phyloP scores from a whole-genome alignment of 2,329 filamentous ascomycete species.

The Fusarium solani-melongenae region DNA sequence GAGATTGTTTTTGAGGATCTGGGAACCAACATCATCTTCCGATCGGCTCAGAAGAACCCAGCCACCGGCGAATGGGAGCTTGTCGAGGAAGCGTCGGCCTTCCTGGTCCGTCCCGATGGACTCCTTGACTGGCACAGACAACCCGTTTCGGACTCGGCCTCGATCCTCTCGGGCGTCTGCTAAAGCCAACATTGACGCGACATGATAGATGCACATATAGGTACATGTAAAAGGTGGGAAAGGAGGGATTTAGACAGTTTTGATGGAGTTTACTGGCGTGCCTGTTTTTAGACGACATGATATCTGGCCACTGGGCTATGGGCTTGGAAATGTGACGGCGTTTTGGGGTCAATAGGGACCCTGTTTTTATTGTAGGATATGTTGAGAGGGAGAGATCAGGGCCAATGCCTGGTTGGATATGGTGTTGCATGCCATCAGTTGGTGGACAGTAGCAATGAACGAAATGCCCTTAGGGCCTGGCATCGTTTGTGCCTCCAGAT shows the following conservation, averaged over 20 bases:
- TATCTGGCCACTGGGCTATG: not conserved
- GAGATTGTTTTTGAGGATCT: slow-evolving; percentile 54
- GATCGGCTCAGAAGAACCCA: slow-evolving; percentile 48
- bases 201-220: not conserved
- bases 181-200: slow-evolving; percentile 2
- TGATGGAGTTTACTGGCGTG: slow-evolving; percentile 23
- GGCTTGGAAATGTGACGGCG: not conserved
- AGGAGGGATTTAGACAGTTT: not conserved
- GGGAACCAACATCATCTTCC: slow-evolving; percentile 51
- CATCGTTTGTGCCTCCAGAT: not conserved
- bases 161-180: slow-evolving; percentile 40
- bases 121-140: slow-evolving; percentile 49
- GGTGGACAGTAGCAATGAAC: not conserved
- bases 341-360: not conserved
- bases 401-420: not conserved
- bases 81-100: slow-evolving; percentile 52
- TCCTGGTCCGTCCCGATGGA: slow-evolving; percentile 45
- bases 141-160: slow-evolving; percentile 49
- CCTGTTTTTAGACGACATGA: slow-evolving; percentile 13
- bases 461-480: not conserved
- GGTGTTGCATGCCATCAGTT: not conserved
- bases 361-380: not conserved
- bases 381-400: not conserved
- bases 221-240: not conserved
- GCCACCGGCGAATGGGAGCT: slow-evolving; percentile 50